Evolutionary conservation across 768 basidiomycete genomes (phyloP).

Genomic region (Gloeopeniophorella convolvens): DNA sequence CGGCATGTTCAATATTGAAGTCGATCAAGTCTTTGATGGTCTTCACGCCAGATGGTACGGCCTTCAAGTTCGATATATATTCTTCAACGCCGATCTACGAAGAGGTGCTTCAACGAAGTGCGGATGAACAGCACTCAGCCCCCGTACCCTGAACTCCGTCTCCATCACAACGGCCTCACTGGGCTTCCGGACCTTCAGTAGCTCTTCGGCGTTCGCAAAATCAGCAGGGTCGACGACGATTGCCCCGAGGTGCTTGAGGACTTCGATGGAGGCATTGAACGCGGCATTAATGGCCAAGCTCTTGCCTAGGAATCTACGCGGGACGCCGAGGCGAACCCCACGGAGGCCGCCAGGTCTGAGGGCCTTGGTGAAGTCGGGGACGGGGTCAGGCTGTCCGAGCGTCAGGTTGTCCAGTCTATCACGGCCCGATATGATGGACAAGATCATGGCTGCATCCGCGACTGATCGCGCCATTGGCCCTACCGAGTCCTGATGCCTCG

Average conservation of each 20-base stretch:
- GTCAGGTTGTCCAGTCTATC: conserved; percentile 40
- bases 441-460: conserved; percentile 47
- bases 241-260: conserved; percentile 36
- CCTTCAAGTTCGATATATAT: conserved; percentile 41
- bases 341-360: conserved; percentile 41
- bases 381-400: conserved; percentile 36
- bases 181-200: conserved; percentile 32
- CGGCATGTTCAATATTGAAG: conserved; percentile 49
- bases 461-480: conserved; percentile 51
- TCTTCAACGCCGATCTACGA: conserved; percentile 44
- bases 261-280: conserved; percentile 35
- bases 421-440: conserved; percentile 39
- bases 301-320: conserved; percentile 30
- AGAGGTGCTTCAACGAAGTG: background rate
- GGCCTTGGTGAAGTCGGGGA: conserved; percentile 54
- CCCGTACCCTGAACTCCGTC: conserved; percentile 51
- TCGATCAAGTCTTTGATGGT: conserved; percentile 50
- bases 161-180: conserved; percentile 52
- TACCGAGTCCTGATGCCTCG: conserved; percentile 50
- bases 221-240: conserved; percentile 58
- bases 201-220: conserved; percentile 46
- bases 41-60: conserved; percentile 51
- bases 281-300: conserved; percentile 27
- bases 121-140: background rate
- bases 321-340: conserved; percentile 41